Evolutionary conservation across 306 rosid genomes (phyloP), one percentile per base, ranked within the genome.

Genomic region (Cicer yamashitae): DNA sequence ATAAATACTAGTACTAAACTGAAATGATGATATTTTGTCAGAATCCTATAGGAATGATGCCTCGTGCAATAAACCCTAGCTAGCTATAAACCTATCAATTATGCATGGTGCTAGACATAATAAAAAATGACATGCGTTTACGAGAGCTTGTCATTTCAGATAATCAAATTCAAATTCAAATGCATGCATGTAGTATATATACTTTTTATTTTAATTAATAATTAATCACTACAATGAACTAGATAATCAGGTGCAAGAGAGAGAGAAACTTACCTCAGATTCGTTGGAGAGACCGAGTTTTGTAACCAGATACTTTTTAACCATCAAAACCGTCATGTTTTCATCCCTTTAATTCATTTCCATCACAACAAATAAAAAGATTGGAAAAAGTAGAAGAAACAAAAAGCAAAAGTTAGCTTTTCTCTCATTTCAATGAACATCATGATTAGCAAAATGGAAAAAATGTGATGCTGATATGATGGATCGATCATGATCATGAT

Each of bases 211-310:
- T 59, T 11, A 48, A 47, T 5, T 13, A 2, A 10, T 20, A 20
- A 57, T 57, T 53, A 34, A 60, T 60, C 6, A 30, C 11, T 20
- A 20, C 22, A 1, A 20, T 30, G 13, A 10, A 59, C 41, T 59
- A 59, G 38, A 6, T 4, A 9, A 5, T 25, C 2, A 25, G 30
- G 6, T 6, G 6, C 7, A 1, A 25, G 0, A 22, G 38, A 34
- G 18, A 60, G 71, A 59, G 54, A 15, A 64, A 72, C 2, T 51
- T 69, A 87, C 93, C 93, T 87, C 85, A 57, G 82, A 77, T 84
- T 89, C 89, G 85, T 85, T 82, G 87, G 91, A 83, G 83, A 89
- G 93, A 77, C 89, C 89, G 64, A 89, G 89, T 84, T 89, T 89
- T 81, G 60, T 83, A 75, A 89, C 87, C 85, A 89, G 83, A 86